Evolutionary conservation across 179 eudicot species (phyloP).

Genomic region (Spergularia azorica): DNA sequence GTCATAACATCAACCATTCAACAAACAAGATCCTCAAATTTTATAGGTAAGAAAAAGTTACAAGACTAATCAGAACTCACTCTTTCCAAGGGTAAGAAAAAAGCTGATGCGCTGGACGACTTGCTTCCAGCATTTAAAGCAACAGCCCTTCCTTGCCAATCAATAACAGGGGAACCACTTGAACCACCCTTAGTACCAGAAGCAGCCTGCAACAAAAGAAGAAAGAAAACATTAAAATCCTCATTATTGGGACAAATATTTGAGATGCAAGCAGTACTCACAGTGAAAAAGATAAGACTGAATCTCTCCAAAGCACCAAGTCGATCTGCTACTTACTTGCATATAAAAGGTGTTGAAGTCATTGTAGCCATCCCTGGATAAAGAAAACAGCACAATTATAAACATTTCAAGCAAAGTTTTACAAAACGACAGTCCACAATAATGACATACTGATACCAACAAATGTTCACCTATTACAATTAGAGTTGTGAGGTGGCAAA

Average conservation of each 20-base stretch:
- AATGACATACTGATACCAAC: background rate
- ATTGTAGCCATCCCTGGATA: slow-evolving; percentile 98
- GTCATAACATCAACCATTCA: background rate
- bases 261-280: background rate
- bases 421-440: background rate
- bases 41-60: background rate
- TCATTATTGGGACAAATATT: background rate
- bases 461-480: background rate
- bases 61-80: slow-evolving; percentile 40
- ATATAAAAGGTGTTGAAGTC: slow-evolving; percentile 98
- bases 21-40: slow-evolving; percentile 1
- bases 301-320: background rate
- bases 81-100: slow-evolving; percentile 93
- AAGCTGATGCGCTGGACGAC: slow-evolving; percentile 96
- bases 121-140: slow-evolving; percentile 99
- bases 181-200: slow-evolving; percentile 99
- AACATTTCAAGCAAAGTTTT: background rate
- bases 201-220: slow-evolving; percentile 66
- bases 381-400: slow-evolving; percentile 23
- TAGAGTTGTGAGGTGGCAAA: background rate
- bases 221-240: background rate
- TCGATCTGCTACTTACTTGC: slow-evolving; percentile 69
- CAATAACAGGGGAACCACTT: slow-evolving; percentile 98
- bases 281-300: background rate
- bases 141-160: slow-evolving; percentile 98